Evolutionary conservation across 345 rosid species (phyloP).

Genomic region (Euphorbia lathyris): DNA sequence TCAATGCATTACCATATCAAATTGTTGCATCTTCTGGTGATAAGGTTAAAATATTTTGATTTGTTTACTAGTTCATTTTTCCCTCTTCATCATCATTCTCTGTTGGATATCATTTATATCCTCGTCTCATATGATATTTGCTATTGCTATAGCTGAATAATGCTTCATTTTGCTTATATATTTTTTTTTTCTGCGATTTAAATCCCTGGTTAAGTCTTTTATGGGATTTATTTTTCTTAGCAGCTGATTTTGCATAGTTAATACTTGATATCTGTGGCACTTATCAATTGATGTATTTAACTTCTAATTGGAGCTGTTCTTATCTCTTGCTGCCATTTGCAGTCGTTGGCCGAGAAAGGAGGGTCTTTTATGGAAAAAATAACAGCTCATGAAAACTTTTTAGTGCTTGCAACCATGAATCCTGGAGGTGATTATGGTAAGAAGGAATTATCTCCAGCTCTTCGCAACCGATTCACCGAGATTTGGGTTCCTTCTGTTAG

Average conservation of each 20-base stretch:
- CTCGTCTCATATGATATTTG: neutral
- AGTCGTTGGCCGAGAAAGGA: slow-evolving; percentile 97
- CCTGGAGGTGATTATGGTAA: slow-evolving; percentile 99
- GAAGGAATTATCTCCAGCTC: slow-evolving; percentile 96
- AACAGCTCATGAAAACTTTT: slow-evolving; percentile 65
- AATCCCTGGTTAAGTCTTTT: neutral
- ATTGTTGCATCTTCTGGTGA: slow-evolving; percentile 1
- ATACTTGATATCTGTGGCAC: neutral
- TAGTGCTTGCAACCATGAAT: slow-evolving; percentile 93
- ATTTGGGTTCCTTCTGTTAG: slow-evolving; percentile 90
- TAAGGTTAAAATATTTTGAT: neutral
- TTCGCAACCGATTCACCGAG: slow-evolving; percentile 94
- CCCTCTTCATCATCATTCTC: neutral
- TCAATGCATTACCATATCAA: neutral
- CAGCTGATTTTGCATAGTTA: neutral
- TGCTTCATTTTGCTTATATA: neutral
- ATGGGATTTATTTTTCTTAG: neutral
- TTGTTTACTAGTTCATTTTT: neutral
- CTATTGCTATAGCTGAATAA: neutral
- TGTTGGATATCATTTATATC: neutral
- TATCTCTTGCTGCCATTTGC: slow-evolving; percentile 24
- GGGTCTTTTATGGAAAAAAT: slow-evolving; percentile 69
- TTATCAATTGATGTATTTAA: neutral
- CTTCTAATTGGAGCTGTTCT: slow-evolving; percentile 3
- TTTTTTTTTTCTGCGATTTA: neutral